Percentiles rank a stretch among this genome's conserved stretches.
Conservation (phyloP, 805 yeast species). For the Isabelozyma heimii region DNA sequence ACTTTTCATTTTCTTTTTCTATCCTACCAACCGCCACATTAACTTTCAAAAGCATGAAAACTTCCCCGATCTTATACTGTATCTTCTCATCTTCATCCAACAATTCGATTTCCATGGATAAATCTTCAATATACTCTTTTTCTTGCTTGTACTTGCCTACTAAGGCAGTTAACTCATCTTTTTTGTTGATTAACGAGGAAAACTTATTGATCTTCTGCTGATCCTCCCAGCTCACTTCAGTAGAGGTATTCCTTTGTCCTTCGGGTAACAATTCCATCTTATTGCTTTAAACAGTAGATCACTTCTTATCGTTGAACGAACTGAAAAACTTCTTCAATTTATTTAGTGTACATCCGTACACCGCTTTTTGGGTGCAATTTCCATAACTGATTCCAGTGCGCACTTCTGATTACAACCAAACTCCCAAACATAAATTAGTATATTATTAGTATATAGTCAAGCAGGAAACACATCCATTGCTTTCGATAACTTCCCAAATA, state of each 20-base stretch:
- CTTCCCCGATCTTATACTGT: slow-evolving; percentile 80
- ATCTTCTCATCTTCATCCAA: slow-evolving; percentile 70
- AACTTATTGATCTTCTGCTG: slow-evolving; percentile 88
- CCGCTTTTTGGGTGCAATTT: neutral
- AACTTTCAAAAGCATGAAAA: slow-evolving; percentile 69
- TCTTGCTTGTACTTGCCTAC: slow-evolving; percentile 56
- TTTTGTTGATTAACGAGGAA: slow-evolving; percentile 73
- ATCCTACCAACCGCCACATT: slow-evolving; percentile 63
- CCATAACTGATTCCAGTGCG: neutral
- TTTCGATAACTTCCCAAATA: slow-evolving; percentile 43
- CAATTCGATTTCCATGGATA: slow-evolving; percentile 79
- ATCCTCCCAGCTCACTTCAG: slow-evolving; percentile 76
- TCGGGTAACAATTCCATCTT: slow-evolving; percentile 51
- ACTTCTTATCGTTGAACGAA: neutral
- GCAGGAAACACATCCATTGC: slow-evolving; percentile 32
- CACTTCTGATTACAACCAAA: no score
- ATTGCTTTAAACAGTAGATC: neutral
- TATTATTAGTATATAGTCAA: slow-evolving; percentile 31
- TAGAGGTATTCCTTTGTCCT: slow-evolving; percentile 49
- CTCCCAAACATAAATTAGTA: neutral
- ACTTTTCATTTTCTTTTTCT: slow-evolving; percentile 55
- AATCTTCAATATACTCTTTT: slow-evolving; percentile 86
- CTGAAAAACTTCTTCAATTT: neutral
- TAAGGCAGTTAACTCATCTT: slow-evolving; percentile 53
- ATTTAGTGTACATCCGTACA: neutral